Evolutionary conservation across 2,329 filamentous ascomycete species (phyloP), one percentile per base, ranked within the genome.

Genomic region (Pseudopyricularia javanii): DNA sequence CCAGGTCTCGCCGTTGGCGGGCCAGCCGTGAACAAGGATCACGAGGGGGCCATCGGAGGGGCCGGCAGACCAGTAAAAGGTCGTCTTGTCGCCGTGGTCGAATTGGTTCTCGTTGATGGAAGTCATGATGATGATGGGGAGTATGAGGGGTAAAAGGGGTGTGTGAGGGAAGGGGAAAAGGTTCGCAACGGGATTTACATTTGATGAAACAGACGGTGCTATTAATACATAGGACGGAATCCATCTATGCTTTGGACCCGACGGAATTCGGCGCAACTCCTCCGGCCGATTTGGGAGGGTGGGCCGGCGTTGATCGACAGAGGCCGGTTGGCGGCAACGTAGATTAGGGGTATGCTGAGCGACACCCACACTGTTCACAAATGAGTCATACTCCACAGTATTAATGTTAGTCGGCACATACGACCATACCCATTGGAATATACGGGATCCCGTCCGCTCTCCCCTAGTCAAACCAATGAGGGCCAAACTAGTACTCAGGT

Each of bases 11-110:
- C 66, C 57, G 34, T 64, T 64, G 20, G 71, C 62, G 6, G 75
- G 74, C 58, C 69, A 78, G 55, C 75, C 74, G 60, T 78, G 75
- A 24, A 70, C 61, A 22, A 74, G 63, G 11, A 73, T 54, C 47
- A 71, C 40, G 22, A 45, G 40, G 22, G 40, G 40, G 4, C 40
- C 40, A 45, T 45, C n/a, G 8, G 7, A 14, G 6, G 40, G 40
- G 11, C 40, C 40, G 40, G 40, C 22, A 20, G 40, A 45, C 40
- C 40, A 45, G 40, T 45, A 45, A 14, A 45, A 45, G 2, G 40
- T 45, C 11, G 40, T 45, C 40, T 45, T 26, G 40, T 45, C 40
- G 20, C 40, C 40, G 40, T 45, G 40, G 7, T 45, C 40, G 22
- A 45, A 45, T 24, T 22, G 8, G 40, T 45, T 33, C 24, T 48